Base-by-base conservation (phyloP, 176 grass and related monocot species). In the Leersia perrieri region DNA sequence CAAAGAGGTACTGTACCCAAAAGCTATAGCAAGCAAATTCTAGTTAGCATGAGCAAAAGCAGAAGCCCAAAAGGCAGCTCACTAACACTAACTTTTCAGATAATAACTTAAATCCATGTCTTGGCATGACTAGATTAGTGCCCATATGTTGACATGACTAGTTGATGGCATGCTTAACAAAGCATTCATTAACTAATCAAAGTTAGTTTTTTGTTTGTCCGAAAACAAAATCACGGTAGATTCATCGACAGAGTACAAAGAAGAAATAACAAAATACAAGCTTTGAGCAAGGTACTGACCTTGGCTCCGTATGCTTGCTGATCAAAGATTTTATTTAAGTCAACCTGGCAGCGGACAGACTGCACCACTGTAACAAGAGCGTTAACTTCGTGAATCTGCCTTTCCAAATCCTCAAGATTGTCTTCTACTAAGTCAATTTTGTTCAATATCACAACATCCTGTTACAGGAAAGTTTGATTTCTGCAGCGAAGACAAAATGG, bases 401-500 rank as follows among this genome's bases (percentile, higher is more conserved):
- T 95, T 91, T 98, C 91, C 79, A 98, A 80, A 45, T 91, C 88
- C 75, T 93, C 86, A 8, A 98, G 49, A 70, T 84, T 12, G 8
- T 82, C 87, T 83, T 68, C 73, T 35, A 93, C 87, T 84, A 98
- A 89, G 75, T 98, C 96, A 84, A 93, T 88, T 95, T 98, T 95
- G 78, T 98, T 98, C 57, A 98, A 82, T 91, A 98, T 93, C 68
- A 98, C 90, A 86, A 95, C 79, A 86, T 98, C 96, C 92, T 98
- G 79, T 75, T 51, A 77, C 72, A 76, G 26, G 81, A 2, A 11
- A 60, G 42, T 58, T 77, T 60, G n/a, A 66, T 5, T 79, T 47
- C 14, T 33, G 35, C 68, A 82, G 14, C 13, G 29, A 85, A 80
- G 7, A 61, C 51, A 60, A 45, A 58, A 65, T 75, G 33, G 29